Base-by-base conservation (phyloP, 2,329 filamentous ascomycete species). In the Pestalotiopsis fici region DNA sequence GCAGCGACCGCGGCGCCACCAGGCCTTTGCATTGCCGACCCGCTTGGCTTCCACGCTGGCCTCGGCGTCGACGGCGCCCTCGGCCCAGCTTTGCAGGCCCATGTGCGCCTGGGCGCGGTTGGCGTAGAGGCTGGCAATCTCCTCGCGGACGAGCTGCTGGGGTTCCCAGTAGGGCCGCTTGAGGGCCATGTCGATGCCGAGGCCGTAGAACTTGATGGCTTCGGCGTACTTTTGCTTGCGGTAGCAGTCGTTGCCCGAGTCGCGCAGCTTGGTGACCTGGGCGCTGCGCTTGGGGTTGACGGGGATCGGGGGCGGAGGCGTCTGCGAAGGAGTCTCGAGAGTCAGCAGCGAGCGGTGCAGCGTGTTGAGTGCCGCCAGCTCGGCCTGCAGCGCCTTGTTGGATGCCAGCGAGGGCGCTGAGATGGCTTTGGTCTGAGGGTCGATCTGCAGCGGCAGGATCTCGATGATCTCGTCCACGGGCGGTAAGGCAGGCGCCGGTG, bases 81-180 rank as follows among this genome's bases (percentile, higher is more conserved):
- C 94, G 0, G 93, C 87, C 95, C 95, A 98, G 72, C 87, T 87
- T 80, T 90, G 88, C 79, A 91, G 82, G 21, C 90, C 90, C 91
- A 98, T 97, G 80, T 95, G 87, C 69, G 94, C 93, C 86, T 98
- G 95, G 66, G 95, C 94, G 66, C 96, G 87, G 81, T 98, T 98
- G 64, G 92, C 90, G 80, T 94, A 93, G 73, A 98, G 83, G 18
- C 88, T 88, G 12, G 91, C 87, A 9, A 95, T 83, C 81, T 99
- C 96, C 78, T 98, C 96, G 70, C 94, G 84, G 65, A 96, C 92
- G 27, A 98, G 84, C 13, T 90, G 90, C 15, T 89, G 87, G 0
- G 95, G 94, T 81, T 99, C 96, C 96, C 96, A 99, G 15, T 88
- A 81, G 0, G 96, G 95, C 3, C 96, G 86, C 9, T 85, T 86